Percentiles rank a stretch among this genome's conserved stretches.
Conservation (phyloP, 176 grass and related monocot species). For the Musa schizocarpa region DNA sequence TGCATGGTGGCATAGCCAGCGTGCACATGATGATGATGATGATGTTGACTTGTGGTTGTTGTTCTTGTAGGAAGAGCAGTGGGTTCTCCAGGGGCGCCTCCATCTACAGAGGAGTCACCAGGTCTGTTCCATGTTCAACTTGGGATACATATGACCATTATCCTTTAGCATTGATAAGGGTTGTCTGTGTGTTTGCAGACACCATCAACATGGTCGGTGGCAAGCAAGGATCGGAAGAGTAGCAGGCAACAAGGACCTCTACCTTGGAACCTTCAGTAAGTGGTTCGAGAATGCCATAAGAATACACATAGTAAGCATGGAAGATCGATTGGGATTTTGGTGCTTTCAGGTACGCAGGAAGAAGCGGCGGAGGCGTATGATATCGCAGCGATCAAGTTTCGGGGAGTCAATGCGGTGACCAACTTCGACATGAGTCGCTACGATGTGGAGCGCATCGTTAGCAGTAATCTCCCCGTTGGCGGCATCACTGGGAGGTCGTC, state of each 20-base stretch:
- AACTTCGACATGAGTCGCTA: conserved; percentile 78
- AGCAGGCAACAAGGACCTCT: conserved; percentile 67
- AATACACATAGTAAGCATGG: background rate
- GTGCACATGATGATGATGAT: background rate
- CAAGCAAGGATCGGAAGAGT: conserved; percentile 77
- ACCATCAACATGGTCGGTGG: conserved; percentile 75
- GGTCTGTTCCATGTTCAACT: conserved; percentile 19
- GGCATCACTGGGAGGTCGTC: conserved; percentile 14
- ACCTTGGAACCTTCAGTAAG: conserved; percentile 77
- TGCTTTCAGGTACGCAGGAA: conserved; percentile 52
- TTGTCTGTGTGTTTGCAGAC: conserved; percentile 16
- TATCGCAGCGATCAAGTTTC: conserved; percentile 69
- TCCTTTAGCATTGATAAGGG: no score
- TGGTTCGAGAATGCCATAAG: conserved; percentile 4
- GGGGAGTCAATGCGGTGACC: conserved; percentile 56
- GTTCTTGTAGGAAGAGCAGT: conserved; percentile 64
- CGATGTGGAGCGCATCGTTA: conserved; percentile 58
- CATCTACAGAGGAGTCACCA: conserved; percentile 88
- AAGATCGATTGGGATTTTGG: background rate
- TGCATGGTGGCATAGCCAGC: background rate
- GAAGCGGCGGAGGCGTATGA: conserved; percentile 83
- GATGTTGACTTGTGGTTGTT: background rate
- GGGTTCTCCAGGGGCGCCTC: conserved; percentile 95
- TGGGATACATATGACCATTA: no score
- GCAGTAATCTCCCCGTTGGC: conserved; percentile 39